Base-by-base conservation (phyloP, 2,329 filamentous ascomycete genomes). In the Fusarium secorum region DNA sequence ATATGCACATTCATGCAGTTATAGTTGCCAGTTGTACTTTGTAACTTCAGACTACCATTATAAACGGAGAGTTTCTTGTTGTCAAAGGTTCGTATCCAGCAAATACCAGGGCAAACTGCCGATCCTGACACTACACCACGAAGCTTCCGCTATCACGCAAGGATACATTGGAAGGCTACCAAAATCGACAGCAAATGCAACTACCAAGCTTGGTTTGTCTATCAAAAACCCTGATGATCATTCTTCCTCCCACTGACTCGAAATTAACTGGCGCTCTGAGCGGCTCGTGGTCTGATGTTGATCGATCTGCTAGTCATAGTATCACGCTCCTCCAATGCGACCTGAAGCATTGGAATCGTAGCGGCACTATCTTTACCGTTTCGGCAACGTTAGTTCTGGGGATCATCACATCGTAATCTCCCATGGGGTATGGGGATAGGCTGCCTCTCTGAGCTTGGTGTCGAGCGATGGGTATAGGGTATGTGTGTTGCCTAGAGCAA, bases 201-300 rank as follows among this genome's bases (percentile, higher is more conserved):
- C 59, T 59, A 41, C 52, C 28, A 30, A 33, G 22, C 49, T 56
- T 49, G 45, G 7, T 62, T 49, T 41, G 7, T 45, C 20, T n/a
- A 7, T 26, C 20, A 35, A 45, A 44, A 52, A 64, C 66, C 57
- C 56, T 56, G 44, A 26, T 42, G 24, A 44, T 57, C 59, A 42
- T 48, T 64, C 22, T 48, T 41, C 39, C 48, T 60, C 58, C 65
- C 58, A 56, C 55, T 44, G 53, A 44, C 57, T 70, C 20, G 57
- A 58, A 73, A 74, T 70, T 73, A 65, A 45, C 71, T 74, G 67
- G 73, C 71, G 73, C 56, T 57, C 59, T 56, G 45, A 59, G 55
- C 60, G 58, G 60, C 13, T 49, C 39, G 22, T 42, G 30, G 42
- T 26, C 38, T 35, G 55, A 54, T 65, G 52, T 39, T 55, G 56